phyloP scores from a whole-genome alignment of 768 basidiomycete species.

The Macrolepiota dolichaula region DNA sequence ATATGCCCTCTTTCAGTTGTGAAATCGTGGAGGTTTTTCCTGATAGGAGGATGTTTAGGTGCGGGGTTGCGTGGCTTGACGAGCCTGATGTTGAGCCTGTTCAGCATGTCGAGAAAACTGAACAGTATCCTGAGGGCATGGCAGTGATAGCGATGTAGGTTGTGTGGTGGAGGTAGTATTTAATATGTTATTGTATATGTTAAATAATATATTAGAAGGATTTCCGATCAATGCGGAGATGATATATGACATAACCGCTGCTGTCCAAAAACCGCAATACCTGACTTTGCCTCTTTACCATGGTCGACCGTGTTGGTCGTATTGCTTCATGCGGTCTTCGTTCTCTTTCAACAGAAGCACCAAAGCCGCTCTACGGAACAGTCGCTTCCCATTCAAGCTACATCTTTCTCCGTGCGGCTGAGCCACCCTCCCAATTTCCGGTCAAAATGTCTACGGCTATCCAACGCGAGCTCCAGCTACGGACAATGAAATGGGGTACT shows the following conservation, averaged over 20 bases:
- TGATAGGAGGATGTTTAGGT: slow-evolving; percentile 53
- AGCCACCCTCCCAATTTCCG: slow-evolving; percentile 49
- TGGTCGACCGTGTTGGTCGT: not conserved
- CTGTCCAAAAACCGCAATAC: not conserved
- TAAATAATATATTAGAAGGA: too few relatives aligned
- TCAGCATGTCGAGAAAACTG: not conserved
- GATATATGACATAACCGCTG: too few relatives aligned
- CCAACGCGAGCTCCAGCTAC: slow-evolving; percentile 46
- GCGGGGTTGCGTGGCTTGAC: slow-evolving; percentile 44
- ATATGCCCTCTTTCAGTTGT: slow-evolving; percentile 45
- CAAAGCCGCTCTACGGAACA: slow-evolving; percentile 41
- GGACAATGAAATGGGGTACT: slow-evolving; percentile 44
- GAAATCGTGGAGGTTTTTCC: slow-evolving; percentile 60
- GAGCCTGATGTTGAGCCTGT: not conserved
- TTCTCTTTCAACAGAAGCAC: slow-evolving; percentile 12
- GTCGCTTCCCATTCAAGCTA: slow-evolving; percentile 49
- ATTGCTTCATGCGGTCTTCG: not conserved
- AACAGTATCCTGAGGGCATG: not conserved
- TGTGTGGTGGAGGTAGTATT: too few relatives aligned
- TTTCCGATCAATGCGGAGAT: too few relatives aligned
- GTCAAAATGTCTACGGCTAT: slow-evolving; percentile 43
- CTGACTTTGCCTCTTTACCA: not conserved
- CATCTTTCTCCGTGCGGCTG: slow-evolving; percentile 49
- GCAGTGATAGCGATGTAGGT: not conserved
- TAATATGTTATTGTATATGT: too few relatives aligned